Base-by-base conservation (phyloP, 495 filamentous ascomycete species). In the Penicillium tannophilum region DNA sequence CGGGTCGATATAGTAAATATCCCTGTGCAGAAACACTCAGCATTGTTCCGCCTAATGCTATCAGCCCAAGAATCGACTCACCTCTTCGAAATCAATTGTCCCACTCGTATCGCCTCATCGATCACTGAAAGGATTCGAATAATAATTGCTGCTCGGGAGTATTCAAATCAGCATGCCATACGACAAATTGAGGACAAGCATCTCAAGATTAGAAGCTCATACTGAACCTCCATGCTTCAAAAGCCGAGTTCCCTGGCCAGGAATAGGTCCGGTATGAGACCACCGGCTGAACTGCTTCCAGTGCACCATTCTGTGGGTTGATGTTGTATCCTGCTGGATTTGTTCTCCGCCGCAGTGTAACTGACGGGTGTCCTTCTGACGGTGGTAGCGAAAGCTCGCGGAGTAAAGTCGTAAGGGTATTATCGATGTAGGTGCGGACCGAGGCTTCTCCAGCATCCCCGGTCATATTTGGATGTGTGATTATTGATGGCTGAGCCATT, bases 1-100 rank as follows among this genome's bases (percentile, higher is more conserved):
- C 0, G 90, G 87, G 63, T 96, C 84, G 55, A 89, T 88, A 69
- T 98, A 98, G 72, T 90, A 98, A 14, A 98, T 90, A 59, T 94
- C 92, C 64, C 94, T 96, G 14, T 19, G 4, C 17, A 23, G 11
- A 28, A 26, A 17, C n/a, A 1, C 16, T 45, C n/a, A 4, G 12
- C 19, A 54, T 41, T 11, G 2, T 5, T 7, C 39, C 6, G 11
- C 1, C 26, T 1, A 6, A 11, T 36, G 12, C 10, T 10, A 36
- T 36, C 33, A 4, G 46, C 24, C 1, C 1, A 55, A 19, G 26
- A 23, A 8, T 30, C 31, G 12, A 23, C 64, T 42, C 11, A 93
- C 92, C 92, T 86, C 74, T 93, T 95, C 0, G 90, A 92, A 44
- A 91, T 82, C n/a, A 88, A 63, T 23, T 79, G 71, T 26, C 86